phyloP scores from a whole-genome alignment of 129 eudicot species.

The Saussurea involucrata region DNA sequence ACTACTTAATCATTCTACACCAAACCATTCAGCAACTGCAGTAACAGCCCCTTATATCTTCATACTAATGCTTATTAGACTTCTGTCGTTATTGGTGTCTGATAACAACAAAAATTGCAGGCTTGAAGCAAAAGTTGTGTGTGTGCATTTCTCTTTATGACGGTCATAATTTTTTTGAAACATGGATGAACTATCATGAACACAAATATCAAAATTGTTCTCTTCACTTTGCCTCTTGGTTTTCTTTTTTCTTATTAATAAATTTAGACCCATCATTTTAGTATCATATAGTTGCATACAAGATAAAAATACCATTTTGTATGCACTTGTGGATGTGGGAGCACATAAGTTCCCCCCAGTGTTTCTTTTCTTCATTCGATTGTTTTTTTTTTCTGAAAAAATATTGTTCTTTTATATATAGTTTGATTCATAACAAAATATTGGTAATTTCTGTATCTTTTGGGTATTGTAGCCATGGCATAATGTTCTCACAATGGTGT shows the following conservation, averaged over 20 bases:
- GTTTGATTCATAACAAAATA: background rate
- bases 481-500: background rate
- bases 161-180: background rate
- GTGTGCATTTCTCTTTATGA: background rate
- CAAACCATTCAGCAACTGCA: too few species aligned
- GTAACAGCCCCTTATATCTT: too few species aligned
- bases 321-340: background rate
- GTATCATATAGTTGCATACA: background rate
- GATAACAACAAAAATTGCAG: background rate
- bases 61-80: background rate
- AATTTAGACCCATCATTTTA: background rate
- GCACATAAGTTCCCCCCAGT: background rate
- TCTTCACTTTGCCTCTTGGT: background rate
- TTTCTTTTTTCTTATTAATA: background rate
- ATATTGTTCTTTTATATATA: background rate
- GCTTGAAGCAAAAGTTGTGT: background rate
- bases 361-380: background rate
- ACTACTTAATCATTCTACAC: too few species aligned
- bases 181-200: background rate
- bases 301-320: background rate
- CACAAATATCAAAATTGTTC: background rate
- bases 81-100: background rate
- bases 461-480: background rate
- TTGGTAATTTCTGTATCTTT: background rate
- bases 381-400: background rate